Percentiles rank a stretch among this genome's conserved stretches.
Evolutionary conservation across 805 yeast genomes (phyloP).

Genomic region (Hanseniaspora meyeri): DNA sequence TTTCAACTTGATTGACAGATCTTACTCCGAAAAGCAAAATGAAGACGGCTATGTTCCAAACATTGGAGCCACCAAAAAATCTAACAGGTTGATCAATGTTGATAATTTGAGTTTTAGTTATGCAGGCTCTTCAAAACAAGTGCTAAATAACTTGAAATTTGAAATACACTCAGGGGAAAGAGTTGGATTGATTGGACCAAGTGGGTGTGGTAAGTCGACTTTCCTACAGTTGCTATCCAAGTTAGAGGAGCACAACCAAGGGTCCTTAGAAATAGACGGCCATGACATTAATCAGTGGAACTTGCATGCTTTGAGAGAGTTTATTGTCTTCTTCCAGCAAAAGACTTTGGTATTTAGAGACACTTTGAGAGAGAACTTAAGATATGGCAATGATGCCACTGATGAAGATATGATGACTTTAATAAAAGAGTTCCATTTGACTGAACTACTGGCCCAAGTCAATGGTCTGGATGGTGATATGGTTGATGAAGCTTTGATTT

Average conservation of each 20-base stretch:
- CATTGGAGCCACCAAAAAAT: neutral
- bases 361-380: conserved; percentile 54
- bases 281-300: conserved; percentile 37
- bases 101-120: conserved; percentile 40
- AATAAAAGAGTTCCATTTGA: conserved; percentile 38
- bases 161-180: conserved; percentile 35
- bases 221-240: conserved; percentile 44
- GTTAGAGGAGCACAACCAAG: conserved; percentile 30
- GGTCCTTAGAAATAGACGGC: conserved; percentile 36
- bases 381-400: conserved; percentile 40
- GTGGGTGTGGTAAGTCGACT: conserved; percentile 91
- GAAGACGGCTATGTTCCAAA: neutral
- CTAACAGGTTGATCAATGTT: conserved; percentile 26
- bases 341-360: conserved; percentile 62
- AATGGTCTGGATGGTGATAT: conserved; percentile 49
- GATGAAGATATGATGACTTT: conserved; percentile 31
- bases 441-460: conserved; percentile 41
- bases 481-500: conserved; percentile 43
- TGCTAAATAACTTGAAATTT: conserved; percentile 36
- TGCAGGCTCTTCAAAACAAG: conserved; percentile 24
- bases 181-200: conserved; percentile 65
- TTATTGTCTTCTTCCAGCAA: conserved; percentile 65
- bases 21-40: neutral
- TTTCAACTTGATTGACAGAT: conserved; percentile 19
- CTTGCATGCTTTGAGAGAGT: conserved; percentile 36